A percentile compares a stretch with the other conserved stretches of the same genome.
phyloP scores from a whole-genome alignment of 805 yeast species.

The Candida broadrunensis region DNA sequence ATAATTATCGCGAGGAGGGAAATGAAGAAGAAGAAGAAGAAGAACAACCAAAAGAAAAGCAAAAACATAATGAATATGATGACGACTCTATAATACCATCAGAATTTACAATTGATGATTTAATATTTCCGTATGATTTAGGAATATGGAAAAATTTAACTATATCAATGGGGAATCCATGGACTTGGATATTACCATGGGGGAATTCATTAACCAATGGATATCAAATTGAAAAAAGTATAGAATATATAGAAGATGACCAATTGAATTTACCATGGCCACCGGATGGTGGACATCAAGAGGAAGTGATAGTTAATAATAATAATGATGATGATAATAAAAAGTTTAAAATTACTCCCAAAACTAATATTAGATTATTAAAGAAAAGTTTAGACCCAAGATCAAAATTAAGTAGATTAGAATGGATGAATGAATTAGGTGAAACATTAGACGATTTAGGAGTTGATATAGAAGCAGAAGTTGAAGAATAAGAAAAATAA shows the following conservation, averaged over 20 bases:
- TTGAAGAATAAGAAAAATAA: constrained; percentile 16
- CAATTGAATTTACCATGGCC: constrained; percentile 86
- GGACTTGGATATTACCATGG: constrained; percentile 72
- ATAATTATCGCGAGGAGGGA: constrained; percentile 1
- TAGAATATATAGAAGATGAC: constrained; percentile 53
- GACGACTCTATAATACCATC: constrained; percentile 21
- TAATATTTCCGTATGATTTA: constrained; percentile 82
- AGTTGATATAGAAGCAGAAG: constrained; percentile 72
- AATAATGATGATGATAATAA: not conserved
- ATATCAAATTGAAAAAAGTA: constrained; percentile 45
- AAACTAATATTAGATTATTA: constrained; percentile 19
- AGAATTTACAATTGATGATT: constrained; percentile 54
- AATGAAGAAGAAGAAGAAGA: constrained; percentile 3
- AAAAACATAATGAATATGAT: constrained; percentile 1
- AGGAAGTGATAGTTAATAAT: constrained; percentile 3
- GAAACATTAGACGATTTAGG: constrained; percentile 83
- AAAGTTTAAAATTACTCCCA: constrained; percentile 3
- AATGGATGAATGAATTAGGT: constrained; percentile 81
- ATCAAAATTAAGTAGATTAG: constrained; percentile 32
- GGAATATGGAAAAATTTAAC: constrained; percentile 55
- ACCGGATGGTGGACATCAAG: constrained; percentile 69
- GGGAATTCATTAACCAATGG: constrained; percentile 64
- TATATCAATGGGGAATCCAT: constrained; percentile 58
- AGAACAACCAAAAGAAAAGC: not conserved
- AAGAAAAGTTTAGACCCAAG: constrained; percentile 36